Conservation (phyloP, 2,329 filamentous ascomycete species). For the Talaromyces marneffei region DNA sequence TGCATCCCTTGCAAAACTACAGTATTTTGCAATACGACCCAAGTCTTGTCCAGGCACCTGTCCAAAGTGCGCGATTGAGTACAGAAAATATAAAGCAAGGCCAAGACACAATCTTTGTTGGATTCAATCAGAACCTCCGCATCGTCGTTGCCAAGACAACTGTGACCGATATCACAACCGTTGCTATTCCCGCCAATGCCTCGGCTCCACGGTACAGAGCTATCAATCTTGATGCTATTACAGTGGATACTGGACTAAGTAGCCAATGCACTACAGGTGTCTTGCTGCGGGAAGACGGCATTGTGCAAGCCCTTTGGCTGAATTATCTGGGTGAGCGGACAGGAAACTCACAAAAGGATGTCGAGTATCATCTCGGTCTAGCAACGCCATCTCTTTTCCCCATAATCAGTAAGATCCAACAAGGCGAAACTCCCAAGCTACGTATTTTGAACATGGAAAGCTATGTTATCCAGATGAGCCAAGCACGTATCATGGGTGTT, state of each 20-base stretch:
- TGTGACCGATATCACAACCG: slow-evolving; percentile 94
- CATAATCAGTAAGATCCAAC: slow-evolving; percentile 79
- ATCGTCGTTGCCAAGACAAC: slow-evolving; percentile 91
- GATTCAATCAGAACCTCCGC: slow-evolving; percentile 93
- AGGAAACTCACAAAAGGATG: slow-evolving; percentile 72
- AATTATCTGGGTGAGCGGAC: slow-evolving; percentile 91
- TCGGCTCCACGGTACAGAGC: slow-evolving; percentile 88
- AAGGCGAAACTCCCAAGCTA: slow-evolving; percentile 70
- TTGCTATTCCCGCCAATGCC: slow-evolving; percentile 90
- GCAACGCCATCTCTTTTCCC: slow-evolving; percentile 83
- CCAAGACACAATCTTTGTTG: slow-evolving; percentile 90
- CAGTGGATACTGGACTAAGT: slow-evolving; percentile 86
- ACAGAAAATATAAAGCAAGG: slow-evolving; percentile 82
- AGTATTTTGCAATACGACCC: slow-evolving; percentile 93
- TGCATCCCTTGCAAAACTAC: slow-evolving; percentile 96
- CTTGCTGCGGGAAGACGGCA: slow-evolving; percentile 79
- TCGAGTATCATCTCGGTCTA: slow-evolving; percentile 92
- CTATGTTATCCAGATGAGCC: slow-evolving; percentile 91
- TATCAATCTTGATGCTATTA: slow-evolving; percentile 94
- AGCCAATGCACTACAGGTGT: slow-evolving; percentile 92
- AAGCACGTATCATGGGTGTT: slow-evolving; percentile 94
- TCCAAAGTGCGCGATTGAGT: slow-evolving; percentile 80
- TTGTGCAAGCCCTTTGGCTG: slow-evolving; percentile 91
- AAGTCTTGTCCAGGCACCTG: slow-evolving; percentile 83
- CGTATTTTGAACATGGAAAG: slow-evolving; percentile 93